Evolutionary conservation across 2,329 filamentous ascomycete species (phyloP).

Genomic region (Teratosphaeria epicoccoides): DNA sequence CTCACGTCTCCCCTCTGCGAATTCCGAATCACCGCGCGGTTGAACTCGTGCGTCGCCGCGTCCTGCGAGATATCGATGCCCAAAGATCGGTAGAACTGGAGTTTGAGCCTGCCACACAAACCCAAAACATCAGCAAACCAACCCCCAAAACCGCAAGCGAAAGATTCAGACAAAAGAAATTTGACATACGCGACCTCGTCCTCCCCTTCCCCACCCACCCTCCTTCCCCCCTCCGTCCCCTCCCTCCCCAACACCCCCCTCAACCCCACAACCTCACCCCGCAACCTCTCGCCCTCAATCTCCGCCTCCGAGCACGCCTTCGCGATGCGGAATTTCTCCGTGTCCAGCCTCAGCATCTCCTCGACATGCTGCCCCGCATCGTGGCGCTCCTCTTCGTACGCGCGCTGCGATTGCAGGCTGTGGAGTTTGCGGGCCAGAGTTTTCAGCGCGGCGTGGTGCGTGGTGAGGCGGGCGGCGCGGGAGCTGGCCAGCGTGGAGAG

Average conservation of each 20-base stretch:
- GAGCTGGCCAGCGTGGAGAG: conserved; percentile 74
- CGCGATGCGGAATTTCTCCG: conserved; percentile 87
- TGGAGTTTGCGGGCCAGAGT: conserved; percentile 65
- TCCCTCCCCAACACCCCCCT: conserved; percentile 69
- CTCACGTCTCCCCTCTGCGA: conserved; percentile 82
- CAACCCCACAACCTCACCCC: conserved; percentile 65
- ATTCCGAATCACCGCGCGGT: conserved; percentile 75
- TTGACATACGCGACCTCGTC: conserved; percentile 38
- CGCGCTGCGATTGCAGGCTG: conserved; percentile 64
- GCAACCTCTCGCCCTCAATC: conserved; percentile 87
- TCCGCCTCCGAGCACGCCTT: conserved; percentile 82
- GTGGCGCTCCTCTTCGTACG: conserved; percentile 63
- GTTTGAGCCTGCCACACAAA: conserved; percentile 49
- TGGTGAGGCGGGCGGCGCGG: conserved; percentile 59
- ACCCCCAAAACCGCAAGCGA: background rate
- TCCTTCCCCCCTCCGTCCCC: conserved; percentile 64
- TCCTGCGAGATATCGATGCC: conserved; percentile 85
- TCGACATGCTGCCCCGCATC: conserved; percentile 70
- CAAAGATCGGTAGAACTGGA: conserved; percentile 83
- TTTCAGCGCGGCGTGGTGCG: conserved; percentile 28
- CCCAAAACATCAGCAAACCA: background rate
- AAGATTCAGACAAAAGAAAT: background rate
- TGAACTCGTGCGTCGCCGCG: conserved; percentile 62
- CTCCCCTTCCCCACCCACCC: conserved; percentile 34
- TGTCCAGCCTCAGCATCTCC: conserved; percentile 78